Percentiles rank a stretch among this genome's conserved stretches.
Conservation (phyloP, 1,284 basidiomycete genomes). For the Puccinia novopanici region DNA sequence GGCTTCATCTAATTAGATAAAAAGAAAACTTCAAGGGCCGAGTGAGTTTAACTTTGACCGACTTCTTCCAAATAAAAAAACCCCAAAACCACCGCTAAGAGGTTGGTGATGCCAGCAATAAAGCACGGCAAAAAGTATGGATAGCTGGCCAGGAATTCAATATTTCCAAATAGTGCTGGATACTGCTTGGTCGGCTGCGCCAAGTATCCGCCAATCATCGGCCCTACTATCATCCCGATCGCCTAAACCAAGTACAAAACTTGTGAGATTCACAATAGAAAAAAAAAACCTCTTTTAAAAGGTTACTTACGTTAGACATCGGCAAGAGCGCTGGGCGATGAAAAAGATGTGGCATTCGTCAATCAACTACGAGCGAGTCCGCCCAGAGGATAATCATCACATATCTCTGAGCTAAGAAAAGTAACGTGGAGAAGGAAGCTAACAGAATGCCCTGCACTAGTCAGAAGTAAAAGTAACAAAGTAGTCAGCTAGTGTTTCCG, state of each 20-base stretch:
- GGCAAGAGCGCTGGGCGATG: conserved; percentile 5
- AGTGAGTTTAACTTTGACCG: neutral
- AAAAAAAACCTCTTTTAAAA: too few relatives aligned
- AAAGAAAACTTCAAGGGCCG: too few relatives aligned
- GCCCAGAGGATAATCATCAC: neutral
- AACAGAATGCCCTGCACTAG: conserved; percentile 9
- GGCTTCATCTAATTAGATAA: too few relatives aligned
- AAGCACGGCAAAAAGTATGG: conserved; percentile 50
- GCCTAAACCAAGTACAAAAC: too few relatives aligned
- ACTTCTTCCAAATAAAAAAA: conserved; percentile 50
- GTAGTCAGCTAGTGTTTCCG: conserved; percentile 12
- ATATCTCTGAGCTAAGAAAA: neutral
- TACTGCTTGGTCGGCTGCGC: conserved; percentile 44
- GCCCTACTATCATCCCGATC: conserved; percentile 37
- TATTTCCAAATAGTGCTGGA: conserved; percentile 23
- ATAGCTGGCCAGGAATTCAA: conserved; percentile 27
- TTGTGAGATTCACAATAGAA: too few relatives aligned
- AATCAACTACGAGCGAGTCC: neutral
- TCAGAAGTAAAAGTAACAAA: conserved; percentile 6
- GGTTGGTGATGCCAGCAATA: conserved; percentile 34
- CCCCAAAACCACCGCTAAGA: conserved; percentile 24
- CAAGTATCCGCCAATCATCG: conserved; percentile 46
- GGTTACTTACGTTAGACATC: conserved; percentile 28
- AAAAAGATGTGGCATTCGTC: neutral
- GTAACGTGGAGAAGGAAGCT: neutral